Evolutionary conservation across 1,284 basidiomycete genomes (phyloP).

Genomic region (Pseudozyma sp.): DNA sequence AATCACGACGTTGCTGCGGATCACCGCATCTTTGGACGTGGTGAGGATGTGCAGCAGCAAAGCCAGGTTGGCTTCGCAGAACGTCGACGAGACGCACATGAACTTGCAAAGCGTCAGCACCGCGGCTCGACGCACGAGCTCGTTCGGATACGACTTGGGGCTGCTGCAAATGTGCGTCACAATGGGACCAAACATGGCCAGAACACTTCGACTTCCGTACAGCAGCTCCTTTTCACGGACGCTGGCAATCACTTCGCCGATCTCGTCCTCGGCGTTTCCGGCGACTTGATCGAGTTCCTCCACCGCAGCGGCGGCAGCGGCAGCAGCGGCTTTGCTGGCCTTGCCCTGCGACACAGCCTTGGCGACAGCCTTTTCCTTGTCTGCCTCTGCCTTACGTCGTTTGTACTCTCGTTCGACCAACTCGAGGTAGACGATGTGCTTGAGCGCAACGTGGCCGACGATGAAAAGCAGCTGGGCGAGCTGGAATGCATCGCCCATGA

Average conservation of each 20-base stretch:
- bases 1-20: slow-evolving; percentile 95
- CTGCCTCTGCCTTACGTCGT: slow-evolving; percentile 89
- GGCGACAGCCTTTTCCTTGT: slow-evolving; percentile 69
- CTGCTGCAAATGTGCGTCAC: slow-evolving; percentile 85
- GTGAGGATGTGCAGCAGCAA: slow-evolving; percentile 93
- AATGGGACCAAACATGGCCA: slow-evolving; percentile 88
- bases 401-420: slow-evolving; percentile 98
- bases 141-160: slow-evolving; percentile 77
- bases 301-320: slow-evolving; percentile 71
- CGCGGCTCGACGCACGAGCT: slow-evolving; percentile 84
- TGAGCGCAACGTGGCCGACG: slow-evolving; percentile 95
- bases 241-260: slow-evolving; percentile 86
- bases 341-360: slow-evolving; percentile 57
- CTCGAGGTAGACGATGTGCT: slow-evolving; percentile 96
- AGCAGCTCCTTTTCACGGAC: slow-evolving; percentile 89
- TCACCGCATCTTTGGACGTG: slow-evolving; percentile 85
- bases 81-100: slow-evolving; percentile 92
- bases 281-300: slow-evolving; percentile 90
- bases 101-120: slow-evolving; percentile 93
- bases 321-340: slow-evolving; percentile 54
- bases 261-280: slow-evolving; percentile 97
- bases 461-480: slow-evolving; percentile 91
- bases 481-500: slow-evolving; percentile 75
- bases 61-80: slow-evolving; percentile 89
- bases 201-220: slow-evolving; percentile 83